Evolutionary conservation across 1,139 yeast genomes (phyloP).

Genomic region (Nakaseomyces uthaithaninus): DNA sequence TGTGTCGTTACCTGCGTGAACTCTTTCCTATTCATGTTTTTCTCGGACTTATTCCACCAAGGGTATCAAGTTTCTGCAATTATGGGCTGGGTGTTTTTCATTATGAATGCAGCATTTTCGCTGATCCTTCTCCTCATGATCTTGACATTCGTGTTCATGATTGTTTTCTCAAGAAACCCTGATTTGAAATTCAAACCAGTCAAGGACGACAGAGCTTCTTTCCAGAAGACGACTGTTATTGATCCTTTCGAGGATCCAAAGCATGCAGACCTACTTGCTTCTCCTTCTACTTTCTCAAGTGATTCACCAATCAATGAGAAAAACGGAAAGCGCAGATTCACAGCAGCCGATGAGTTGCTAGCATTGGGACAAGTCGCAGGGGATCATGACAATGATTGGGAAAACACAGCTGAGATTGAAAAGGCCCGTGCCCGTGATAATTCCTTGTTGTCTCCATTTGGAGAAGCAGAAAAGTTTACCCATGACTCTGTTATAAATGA

Average conservation of each 20-base stretch:
- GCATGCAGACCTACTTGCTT: constrained; percentile 29
- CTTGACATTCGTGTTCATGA: constrained; percentile 47
- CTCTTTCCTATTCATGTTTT: constrained; percentile 65
- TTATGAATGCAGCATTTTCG: constrained; percentile 68
- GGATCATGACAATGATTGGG: constrained; percentile 62
- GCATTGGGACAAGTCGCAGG: constrained; percentile 48
- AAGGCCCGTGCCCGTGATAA: not conserved
- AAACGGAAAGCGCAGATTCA: constrained; percentile 8
- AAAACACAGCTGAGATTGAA: constrained; percentile 1
- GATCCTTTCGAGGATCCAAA: constrained; percentile 36
- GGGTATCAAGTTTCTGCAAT: constrained; percentile 58
- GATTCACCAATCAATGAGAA: constrained; percentile 39
- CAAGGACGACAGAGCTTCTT: constrained; percentile 70
- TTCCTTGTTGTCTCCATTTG: not conserved
- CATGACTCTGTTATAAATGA: not conserved
- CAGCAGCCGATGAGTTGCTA: constrained; percentile 40
- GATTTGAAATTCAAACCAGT: constrained; percentile 81
- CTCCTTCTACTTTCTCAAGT: constrained; percentile 21
- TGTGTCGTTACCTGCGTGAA: constrained; percentile 56
- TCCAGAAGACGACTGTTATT: constrained; percentile 41
- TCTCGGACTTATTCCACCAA: constrained; percentile 63
- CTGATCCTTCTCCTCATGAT: constrained; percentile 53
- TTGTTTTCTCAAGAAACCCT: constrained; percentile 61
- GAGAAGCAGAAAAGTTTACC: not conserved
- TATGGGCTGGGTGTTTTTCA: constrained; percentile 73